Conservation (phyloP, 352 stramenopile genomes). For the Phytophthora tentaculata region DNA sequence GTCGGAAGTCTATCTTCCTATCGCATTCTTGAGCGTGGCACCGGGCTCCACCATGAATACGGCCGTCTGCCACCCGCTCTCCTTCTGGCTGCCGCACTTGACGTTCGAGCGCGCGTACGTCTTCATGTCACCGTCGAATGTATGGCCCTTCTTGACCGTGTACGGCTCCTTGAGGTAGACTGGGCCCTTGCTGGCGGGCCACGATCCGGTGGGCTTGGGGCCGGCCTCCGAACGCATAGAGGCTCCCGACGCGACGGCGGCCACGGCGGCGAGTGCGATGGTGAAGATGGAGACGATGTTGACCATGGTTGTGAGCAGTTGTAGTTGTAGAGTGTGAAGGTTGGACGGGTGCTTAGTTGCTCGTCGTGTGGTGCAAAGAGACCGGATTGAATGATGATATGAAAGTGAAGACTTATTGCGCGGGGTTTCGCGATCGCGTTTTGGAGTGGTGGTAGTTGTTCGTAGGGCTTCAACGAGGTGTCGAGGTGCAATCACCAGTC, state of each 20-base stretch:
- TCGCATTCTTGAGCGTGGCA: conserved; percentile 39
- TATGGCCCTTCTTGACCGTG: conserved; percentile 37
- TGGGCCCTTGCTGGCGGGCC: conserved; percentile 30
- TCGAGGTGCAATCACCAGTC: conserved; percentile 17
- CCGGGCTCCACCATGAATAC: conserved; percentile 33
- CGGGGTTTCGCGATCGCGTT: no score
- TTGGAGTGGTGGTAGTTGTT: neutral
- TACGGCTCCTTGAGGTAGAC: conserved; percentile 29
- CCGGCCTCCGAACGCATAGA: conserved; percentile 23
- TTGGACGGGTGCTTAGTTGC: neutral
- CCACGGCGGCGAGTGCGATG: conserved; percentile 8
- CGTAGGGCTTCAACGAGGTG: conserved; percentile 2
- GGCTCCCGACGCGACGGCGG: conserved; percentile 21
- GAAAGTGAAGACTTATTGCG: neutral
- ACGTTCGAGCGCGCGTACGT: conserved; percentile 58
- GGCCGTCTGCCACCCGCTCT: conserved; percentile 24
- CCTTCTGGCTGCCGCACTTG: conserved; percentile 35
- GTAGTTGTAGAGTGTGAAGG: neutral
- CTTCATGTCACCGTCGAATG: conserved; percentile 55
- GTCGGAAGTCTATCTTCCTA: conserved; percentile 74
- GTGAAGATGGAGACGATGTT: conserved; percentile 18
- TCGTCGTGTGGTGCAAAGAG: conserved; percentile 12
- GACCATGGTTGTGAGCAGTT: conserved; percentile 12
- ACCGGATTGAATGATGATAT: conserved; percentile 22
- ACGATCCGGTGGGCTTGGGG: conserved; percentile 32